phyloP scores from a whole-genome alignment of 768 basidiomycete genomes.

The Amyloporia xantha region DNA sequence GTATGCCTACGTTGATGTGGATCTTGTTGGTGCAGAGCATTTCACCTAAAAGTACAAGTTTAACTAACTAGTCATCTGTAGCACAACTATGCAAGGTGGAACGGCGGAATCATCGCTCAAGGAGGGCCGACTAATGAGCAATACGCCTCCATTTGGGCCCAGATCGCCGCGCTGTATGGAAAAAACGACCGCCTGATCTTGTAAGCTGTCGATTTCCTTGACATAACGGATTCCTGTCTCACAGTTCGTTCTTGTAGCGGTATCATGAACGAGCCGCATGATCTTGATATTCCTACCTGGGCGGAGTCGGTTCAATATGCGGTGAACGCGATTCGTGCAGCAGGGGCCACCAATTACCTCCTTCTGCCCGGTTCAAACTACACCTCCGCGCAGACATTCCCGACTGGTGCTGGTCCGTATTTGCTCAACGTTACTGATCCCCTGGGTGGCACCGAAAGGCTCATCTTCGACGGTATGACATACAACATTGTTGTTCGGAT shows the following conservation, averaged over 20 bases:
- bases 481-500: too few species aligned
- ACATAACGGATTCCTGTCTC: constrained; percentile 8
- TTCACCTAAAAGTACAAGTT: too few species aligned
- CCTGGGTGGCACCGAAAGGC: constrained; percentile 28
- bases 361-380: constrained; percentile 39
- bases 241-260: constrained; percentile 19
- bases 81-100: constrained; percentile 59
- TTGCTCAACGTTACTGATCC: constrained; percentile 38
- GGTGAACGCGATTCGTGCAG: constrained; percentile 36
- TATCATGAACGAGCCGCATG: constrained; percentile 45
- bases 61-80: constrained; percentile 7
- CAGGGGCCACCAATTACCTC: constrained; percentile 37
- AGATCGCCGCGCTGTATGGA: constrained; percentile 33
- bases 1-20: constrained; percentile 43
- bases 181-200: constrained; percentile 30
- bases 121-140: constrained; percentile 37
- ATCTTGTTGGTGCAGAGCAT: constrained; percentile 28
- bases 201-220: constrained; percentile 2
- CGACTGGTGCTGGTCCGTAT: constrained; percentile 32
- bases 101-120: constrained; percentile 36
- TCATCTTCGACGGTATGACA: constrained; percentile 38
- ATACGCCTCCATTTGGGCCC: constrained; percentile 35
- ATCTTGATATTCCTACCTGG: constrained; percentile 31
- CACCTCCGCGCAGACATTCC: constrained; percentile 32
- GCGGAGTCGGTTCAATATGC: constrained; percentile 31